Conservation (phyloP, 2,329 filamentous ascomycete species). For the Clonostachys rhizophaga region DNA sequence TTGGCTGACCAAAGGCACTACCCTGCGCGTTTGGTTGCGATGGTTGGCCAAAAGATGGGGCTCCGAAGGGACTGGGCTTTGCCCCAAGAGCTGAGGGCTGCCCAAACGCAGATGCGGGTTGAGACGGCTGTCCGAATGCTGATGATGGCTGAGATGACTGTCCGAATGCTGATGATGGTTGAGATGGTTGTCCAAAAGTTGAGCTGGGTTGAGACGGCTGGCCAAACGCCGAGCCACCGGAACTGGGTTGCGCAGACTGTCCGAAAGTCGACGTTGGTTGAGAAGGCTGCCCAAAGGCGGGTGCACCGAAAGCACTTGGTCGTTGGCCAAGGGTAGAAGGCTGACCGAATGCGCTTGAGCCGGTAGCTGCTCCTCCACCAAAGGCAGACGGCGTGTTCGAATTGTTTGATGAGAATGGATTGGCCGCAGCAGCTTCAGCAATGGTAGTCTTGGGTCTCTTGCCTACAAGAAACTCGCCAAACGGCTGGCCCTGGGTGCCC, state of each 20-base stretch:
- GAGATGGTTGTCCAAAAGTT: no score
- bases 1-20: slow-evolving; percentile 5
- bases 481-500: slow-evolving; percentile 34
- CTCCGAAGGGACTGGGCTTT: slow-evolving; percentile 14
- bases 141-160: slow-evolving; percentile 6
- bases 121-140: slow-evolving; percentile 22
- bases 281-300: slow-evolving; percentile 26
- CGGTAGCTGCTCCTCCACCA: slow-evolving; percentile 10
- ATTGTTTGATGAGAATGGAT: slow-evolving; percentile 3
- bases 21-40: slow-evolving; percentile 8
- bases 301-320: slow-evolving; percentile 25
- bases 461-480: slow-evolving; percentile 37
- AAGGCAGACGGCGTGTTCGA: slow-evolving; percentile 15
- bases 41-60: slow-evolving; percentile 19
- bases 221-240: no score
- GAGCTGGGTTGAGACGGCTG: no score
- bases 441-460: slow-evolving; percentile 11
- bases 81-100: slow-evolving; percentile 28
- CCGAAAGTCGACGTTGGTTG: slow-evolving; percentile 24
- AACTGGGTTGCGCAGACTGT: slow-evolving; percentile 23
- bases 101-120: slow-evolving; percentile 23
- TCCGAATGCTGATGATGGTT: background rate
- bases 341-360: slow-evolving; percentile 23
- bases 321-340: slow-evolving; percentile 24
- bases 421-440: slow-evolving; percentile 3